These are phyloP conservation scores for Solanum pimpinellifolium DNA, from an alignment of 257 asterid species.

Conservation along the genomic window DNA sequence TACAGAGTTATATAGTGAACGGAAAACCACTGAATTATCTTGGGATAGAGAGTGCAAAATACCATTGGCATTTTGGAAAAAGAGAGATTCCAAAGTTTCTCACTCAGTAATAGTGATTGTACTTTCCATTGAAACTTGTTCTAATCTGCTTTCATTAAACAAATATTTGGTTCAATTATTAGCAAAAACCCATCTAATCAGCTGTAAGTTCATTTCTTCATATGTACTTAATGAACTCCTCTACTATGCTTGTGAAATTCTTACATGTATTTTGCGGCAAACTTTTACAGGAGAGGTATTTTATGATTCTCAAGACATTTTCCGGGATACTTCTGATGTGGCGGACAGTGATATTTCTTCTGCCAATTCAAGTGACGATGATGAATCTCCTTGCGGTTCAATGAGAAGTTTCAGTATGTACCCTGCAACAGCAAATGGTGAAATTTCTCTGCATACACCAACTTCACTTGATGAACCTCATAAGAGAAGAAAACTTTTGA, in stretches of 20 bases:
- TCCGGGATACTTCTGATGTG: conserved; percentile 14
- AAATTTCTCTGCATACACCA: conserved; percentile 35
- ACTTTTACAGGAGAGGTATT: conserved; percentile 59
- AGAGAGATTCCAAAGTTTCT: background rate
- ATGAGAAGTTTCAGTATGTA: conserved; percentile 32
- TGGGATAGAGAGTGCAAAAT: background rate
- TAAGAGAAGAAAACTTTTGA: conserved; percentile 63
- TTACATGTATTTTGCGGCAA: conserved; percentile 7
- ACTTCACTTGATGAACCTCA: conserved; percentile 50
- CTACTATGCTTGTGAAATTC: background rate
- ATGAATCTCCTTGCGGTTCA: conserved; percentile 38
- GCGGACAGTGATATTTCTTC: conserved; percentile 13
- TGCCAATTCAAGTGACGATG: conserved; percentile 13
- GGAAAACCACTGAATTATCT: background rate
- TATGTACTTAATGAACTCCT: background rate
- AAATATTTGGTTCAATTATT: background rate
- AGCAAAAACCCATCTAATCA: background rate
- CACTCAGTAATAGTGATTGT: background rate
- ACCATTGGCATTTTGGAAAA: background rate
- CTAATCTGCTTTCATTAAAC: background rate
- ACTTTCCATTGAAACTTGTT: background rate
- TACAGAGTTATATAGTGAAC: background rate
- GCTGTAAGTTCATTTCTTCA: background rate
- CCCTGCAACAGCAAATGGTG: conserved; percentile 23
- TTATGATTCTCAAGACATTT: conserved; percentile 57